phyloP scores from a whole-genome alignment of 352 stramenopile species.

The Saprolegnia parasitica region DNA sequence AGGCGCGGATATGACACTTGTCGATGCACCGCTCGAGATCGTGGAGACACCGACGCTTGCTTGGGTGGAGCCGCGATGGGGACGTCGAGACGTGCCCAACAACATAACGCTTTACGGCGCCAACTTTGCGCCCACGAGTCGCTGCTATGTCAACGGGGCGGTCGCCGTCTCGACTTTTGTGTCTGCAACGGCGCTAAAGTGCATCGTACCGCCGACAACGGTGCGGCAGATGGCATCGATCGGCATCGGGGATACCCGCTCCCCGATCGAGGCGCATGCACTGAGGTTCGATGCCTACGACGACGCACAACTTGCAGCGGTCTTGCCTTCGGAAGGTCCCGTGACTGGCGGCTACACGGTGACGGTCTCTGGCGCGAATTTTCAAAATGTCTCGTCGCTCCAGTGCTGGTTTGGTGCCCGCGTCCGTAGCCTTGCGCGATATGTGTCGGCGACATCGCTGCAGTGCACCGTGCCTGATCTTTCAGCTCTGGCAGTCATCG shows the following conservation, averaged over 20 bases:
- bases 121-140: not conserved
- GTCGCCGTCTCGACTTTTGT: not conserved
- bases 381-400: slow-evolving; percentile 13
- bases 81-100: not conserved
- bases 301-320: not conserved
- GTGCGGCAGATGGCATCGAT: not conserved
- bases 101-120: not conserved
- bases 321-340: not conserved
- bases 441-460: slow-evolving; percentile 1
- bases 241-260: not conserved
- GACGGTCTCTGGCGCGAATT: slow-evolving; percentile 9
- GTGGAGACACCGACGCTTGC: not conserved
- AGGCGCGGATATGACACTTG: not conserved
- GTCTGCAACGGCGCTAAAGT: not conserved
- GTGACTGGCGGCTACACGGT: slow-evolving; percentile 2
- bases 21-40: not conserved
- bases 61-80: not conserved
- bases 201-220: not conserved
- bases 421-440: not conserved
- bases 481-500: not conserved
- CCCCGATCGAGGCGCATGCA: not conserved
- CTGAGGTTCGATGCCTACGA: not conserved
- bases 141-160: not conserved
- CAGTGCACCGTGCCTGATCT: slow-evolving; percentile 11
- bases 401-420: slow-evolving; percentile 7